phyloP scores from a whole-genome alignment of 139 green algal genomes.

The Chlorella sp. region DNA sequence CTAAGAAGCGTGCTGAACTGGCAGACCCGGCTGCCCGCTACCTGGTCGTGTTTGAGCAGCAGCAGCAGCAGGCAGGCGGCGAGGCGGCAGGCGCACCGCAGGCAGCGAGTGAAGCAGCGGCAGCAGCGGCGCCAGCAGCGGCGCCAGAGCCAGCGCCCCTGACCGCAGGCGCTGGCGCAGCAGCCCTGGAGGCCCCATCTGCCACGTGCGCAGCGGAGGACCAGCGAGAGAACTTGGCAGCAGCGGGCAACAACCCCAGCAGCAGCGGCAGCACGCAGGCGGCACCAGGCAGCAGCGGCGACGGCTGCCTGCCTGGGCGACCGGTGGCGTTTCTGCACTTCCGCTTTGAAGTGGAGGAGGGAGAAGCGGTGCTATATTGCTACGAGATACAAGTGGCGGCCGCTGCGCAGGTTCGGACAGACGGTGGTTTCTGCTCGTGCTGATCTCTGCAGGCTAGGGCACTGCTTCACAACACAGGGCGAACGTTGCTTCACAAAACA shows the following conservation, averaged over 20 bases:
- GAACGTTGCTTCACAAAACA: too few species aligned
- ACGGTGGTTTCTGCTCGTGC: not conserved
- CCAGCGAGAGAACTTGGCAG: slow-evolving; percentile 4
- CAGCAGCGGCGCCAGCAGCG: not conserved
- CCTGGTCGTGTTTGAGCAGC: slow-evolving; percentile 40
- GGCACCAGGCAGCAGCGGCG: not conserved
- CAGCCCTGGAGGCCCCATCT: not conserved
- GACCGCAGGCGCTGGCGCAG: not conserved
- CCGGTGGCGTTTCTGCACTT: slow-evolving; percentile 57
- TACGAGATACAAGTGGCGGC: slow-evolving; percentile 54
- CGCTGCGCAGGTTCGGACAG: not conserved
- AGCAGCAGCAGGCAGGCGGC: not conserved
- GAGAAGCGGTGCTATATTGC: slow-evolving; percentile 52
- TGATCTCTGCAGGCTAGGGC: not conserved
- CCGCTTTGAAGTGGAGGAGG: slow-evolving; percentile 55
- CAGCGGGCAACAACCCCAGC: slow-evolving; percentile 1
- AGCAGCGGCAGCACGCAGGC: not conserved
- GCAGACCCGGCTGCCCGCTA: slow-evolving; percentile 43
- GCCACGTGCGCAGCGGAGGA: not conserved
- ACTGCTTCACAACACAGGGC: too few species aligned
- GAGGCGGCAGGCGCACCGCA: not conserved
- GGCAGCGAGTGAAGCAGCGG: not conserved
- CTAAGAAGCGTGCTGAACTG: slow-evolving; percentile 48
- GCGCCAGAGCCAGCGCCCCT: not conserved
- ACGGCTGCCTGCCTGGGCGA: not conserved